These are phyloP conservation scores for Cutaneotrichosporon cutaneum DNA, from an alignment of 1,284 basidiomycete genomes.

Conservation along the genomic window DNA sequence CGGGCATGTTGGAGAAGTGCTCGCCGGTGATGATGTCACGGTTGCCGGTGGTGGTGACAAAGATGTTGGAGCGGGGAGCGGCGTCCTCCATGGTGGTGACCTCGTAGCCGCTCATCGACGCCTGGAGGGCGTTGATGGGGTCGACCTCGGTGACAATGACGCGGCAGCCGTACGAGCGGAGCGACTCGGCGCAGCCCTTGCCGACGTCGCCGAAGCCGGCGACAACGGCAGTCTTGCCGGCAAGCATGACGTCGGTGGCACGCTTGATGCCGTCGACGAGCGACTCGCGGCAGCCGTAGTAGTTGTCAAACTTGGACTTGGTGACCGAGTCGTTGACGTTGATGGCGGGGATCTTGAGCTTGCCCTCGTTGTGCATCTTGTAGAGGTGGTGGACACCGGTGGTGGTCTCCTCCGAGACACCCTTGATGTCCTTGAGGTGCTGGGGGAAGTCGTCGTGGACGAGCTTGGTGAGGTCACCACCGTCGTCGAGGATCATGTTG, in stretches of 20 bases:
- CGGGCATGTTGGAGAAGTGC: constrained; percentile 93
- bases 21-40: constrained; percentile 92
- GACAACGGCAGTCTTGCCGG: constrained; percentile 97
- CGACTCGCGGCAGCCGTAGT: constrained; percentile 97
- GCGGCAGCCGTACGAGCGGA: constrained; percentile 93
- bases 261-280: constrained; percentile 99
- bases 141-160: constrained; percentile 98
- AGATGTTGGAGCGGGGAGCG: constrained; percentile 82
- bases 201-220: constrained; percentile 99
- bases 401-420: constrained; percentile 98
- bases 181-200: constrained; percentile 98
- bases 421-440: constrained; percentile 76
- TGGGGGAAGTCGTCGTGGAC: constrained; percentile 97
- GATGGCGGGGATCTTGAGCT: constrained; percentile 96
- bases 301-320: constrained; percentile 93
- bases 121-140: constrained; percentile 99
- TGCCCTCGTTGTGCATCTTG: constrained; percentile 93
- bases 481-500: constrained; percentile 99
- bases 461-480: constrained; percentile 91
- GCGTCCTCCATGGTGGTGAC: constrained; percentile 98
- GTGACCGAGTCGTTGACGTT: constrained; percentile 99
- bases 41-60: constrained; percentile 99
- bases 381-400: constrained; percentile 99
- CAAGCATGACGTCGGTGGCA: constrained; percentile 99
- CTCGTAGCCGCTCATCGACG: constrained; percentile 99